Percentiles rank a stretch among this genome's conserved stretches.
Conservation (phyloP, 2,329 filamentous ascomycete genomes). For the Ceratocystis lukuohia region DNA sequence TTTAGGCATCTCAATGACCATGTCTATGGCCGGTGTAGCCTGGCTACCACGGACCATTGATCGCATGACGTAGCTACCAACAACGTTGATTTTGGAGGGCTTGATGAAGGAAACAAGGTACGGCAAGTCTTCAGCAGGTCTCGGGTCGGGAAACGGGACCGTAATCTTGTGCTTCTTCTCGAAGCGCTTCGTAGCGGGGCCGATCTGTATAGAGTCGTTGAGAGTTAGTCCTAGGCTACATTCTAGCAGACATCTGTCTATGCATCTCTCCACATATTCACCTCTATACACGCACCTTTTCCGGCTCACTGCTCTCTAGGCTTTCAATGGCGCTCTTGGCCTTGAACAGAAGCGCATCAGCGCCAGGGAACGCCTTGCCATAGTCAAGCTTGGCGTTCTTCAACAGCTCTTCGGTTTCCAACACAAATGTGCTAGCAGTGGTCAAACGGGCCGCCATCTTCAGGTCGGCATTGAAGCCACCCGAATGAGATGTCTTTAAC, state of each 20-base stretch:
- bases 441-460: slow-evolving; percentile 30
- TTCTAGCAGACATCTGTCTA: background rate
- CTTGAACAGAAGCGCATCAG: slow-evolving; percentile 37
- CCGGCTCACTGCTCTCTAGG: slow-evolving; percentile 35
- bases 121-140: slow-evolving; percentile 58
- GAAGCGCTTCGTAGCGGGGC: slow-evolving; percentile 53
- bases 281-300: slow-evolving; percentile 30
- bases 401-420: slow-evolving; percentile 47
- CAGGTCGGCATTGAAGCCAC: slow-evolving; percentile 32
- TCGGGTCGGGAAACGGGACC: slow-evolving; percentile 78
- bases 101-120: slow-evolving; percentile 70
- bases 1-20: slow-evolving; percentile 75
- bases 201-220: slow-evolving; percentile 37
- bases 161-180: slow-evolving; percentile 53
- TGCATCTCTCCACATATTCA: background rate
- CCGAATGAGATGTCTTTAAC: slow-evolving; percentile 34
- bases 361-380: slow-evolving; percentile 33
- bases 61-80: slow-evolving; percentile 72
- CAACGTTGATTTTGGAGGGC: slow-evolving; percentile 69
- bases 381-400: slow-evolving; percentile 43
- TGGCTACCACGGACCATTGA: slow-evolving; percentile 53
- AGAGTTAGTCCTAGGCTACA: background rate
- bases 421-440: slow-evolving; percentile 41
- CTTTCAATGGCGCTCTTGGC: slow-evolving; percentile 42
- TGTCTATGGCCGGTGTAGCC: slow-evolving; percentile 51